These are phyloP conservation scores for Exidia glandulosa DNA, from an alignment of 768 basidiomycete species.

Conservation along the genomic window DNA sequence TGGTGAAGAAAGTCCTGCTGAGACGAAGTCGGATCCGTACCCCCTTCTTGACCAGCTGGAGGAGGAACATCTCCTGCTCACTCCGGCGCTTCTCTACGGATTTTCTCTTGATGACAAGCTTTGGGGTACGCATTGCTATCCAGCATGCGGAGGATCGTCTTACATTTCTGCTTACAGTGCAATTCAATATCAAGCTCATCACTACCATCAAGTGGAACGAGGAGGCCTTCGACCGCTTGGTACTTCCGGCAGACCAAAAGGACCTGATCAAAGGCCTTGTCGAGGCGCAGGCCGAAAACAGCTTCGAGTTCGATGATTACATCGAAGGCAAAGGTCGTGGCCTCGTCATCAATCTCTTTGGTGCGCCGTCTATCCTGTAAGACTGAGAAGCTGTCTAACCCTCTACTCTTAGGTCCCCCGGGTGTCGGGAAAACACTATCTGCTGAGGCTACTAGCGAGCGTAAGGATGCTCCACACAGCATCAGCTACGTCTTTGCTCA, in stretches of 20 bases:
- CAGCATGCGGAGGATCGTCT: too few relatives aligned
- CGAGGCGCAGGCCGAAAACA: slow-evolving; percentile 42
- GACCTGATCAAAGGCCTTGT: slow-evolving; percentile 43
- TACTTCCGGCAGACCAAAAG: slow-evolving; percentile 43
- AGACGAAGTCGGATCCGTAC: too few relatives aligned
- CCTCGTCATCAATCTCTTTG: slow-evolving; percentile 44
- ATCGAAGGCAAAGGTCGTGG: slow-evolving; percentile 57
- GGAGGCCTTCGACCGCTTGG: slow-evolving; percentile 48
- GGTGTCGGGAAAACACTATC: slow-evolving; percentile 35
- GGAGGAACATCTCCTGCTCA: slow-evolving; percentile 45
- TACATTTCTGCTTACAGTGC: slow-evolving; percentile 28
- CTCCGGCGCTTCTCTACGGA: slow-evolving; percentile 46
- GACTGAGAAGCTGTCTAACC: background rate
- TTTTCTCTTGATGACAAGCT: slow-evolving; percentile 50
- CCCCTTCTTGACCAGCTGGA: too few relatives aligned
- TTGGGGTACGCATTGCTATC: slow-evolving; percentile 35
- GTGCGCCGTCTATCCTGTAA: slow-evolving; percentile 8
- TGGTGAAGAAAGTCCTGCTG: too few relatives aligned
- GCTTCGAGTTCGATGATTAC: slow-evolving; percentile 46
- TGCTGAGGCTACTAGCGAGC: background rate
- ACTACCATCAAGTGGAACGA: slow-evolving; percentile 43
- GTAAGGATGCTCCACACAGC: background rate
- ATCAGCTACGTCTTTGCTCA: background rate
- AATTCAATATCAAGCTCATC: slow-evolving; percentile 48
- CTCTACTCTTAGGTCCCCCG: slow-evolving; percentile 24